Conservation (phyloP, 768 basidiomycete species). For the Hericium rajendrae region DNA sequence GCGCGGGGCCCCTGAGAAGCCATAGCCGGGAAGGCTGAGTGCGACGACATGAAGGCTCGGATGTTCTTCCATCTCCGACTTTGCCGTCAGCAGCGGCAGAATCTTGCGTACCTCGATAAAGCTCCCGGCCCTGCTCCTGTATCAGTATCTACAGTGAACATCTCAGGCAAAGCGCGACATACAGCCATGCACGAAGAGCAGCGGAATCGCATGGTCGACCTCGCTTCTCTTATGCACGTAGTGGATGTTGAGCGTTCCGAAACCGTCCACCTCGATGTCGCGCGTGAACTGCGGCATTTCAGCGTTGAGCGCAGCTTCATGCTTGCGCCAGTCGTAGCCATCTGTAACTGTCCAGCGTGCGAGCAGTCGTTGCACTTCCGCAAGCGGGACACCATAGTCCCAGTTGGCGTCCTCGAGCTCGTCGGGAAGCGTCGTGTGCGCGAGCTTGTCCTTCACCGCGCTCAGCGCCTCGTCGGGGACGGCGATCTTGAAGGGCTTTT, state of each 20-base stretch:
- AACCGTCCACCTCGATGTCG: conserved; percentile 22
- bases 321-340: conserved; percentile 20
- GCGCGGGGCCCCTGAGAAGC: conserved; percentile 48
- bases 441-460: conserved; percentile 35
- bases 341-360: conserved; percentile 16
- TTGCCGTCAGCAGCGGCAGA: conserved; percentile 36
- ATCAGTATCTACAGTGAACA: no score
- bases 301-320: conserved; percentile 21
- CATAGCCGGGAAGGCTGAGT: conserved; percentile 48
- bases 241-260: conserved; percentile 23
- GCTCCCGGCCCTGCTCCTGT: conserved; percentile 43
- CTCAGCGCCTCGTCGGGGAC: conserved; percentile 34
- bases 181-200: conserved; percentile 14
- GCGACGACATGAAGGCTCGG: conserved; percentile 60
- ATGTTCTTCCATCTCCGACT: conserved; percentile 25
- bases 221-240: conserved; percentile 21
- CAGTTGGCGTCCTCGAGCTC: conserved; percentile 41
- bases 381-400: conserved; percentile 35
- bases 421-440: conserved; percentile 39
- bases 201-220: conserved; percentile 6
- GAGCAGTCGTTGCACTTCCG: conserved; percentile 18
- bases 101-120: conserved; percentile 51
- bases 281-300: conserved; percentile 25
- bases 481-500: background rate
- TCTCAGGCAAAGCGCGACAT: conserved; percentile 23